Evolutionary conservation across 2,329 filamentous ascomycete species (phyloP).

Genomic region (Pyrenochaeta sp.): DNA sequence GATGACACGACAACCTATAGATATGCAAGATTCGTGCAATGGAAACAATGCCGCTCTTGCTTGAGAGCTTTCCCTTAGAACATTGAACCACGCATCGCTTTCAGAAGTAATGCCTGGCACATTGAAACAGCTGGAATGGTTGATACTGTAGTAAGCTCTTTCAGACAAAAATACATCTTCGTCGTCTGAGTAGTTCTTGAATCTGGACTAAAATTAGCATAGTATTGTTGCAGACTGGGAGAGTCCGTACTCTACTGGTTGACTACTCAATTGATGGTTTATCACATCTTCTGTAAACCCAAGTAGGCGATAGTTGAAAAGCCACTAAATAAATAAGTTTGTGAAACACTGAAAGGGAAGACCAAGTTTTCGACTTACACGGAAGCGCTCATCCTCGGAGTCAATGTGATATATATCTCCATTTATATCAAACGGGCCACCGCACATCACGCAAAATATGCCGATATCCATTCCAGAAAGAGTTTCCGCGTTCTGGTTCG

Average conservation of each 20-base stretch:
- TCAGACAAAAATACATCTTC: conserved; percentile 28
- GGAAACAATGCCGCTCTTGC: conserved; percentile 28
- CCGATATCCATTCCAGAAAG: conserved; percentile 28
- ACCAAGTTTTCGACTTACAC: conserved; percentile 17
- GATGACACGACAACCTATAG: conserved; percentile 26
- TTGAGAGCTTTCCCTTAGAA: conserved; percentile 15
- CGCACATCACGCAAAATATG: conserved; percentile 36
- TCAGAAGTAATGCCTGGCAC: conserved; percentile 16
- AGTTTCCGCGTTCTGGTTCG: conserved; percentile 23
- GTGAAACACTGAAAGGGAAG: neutral
- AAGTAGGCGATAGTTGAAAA: conserved; percentile 30
- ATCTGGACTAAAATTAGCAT: conserved; percentile 3
- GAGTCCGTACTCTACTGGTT: conserved; percentile 8
- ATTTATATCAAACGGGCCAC: conserved; percentile 33
- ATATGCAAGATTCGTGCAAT: conserved; percentile 32
- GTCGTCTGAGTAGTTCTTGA: conserved; percentile 13
- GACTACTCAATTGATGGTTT: conserved; percentile 16
- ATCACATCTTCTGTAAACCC: conserved; percentile 16
- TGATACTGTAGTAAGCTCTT: conserved; percentile 15
- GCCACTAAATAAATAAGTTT: conserved; percentile 25
- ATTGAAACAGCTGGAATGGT: conserved; percentile 20
- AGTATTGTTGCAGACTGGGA: too few species aligned
- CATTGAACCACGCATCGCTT: conserved; percentile 21
- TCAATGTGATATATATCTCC: conserved; percentile 30
- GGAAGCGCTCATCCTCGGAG: conserved; percentile 20